Percentiles rank a stretch among this genome's conserved stretches.
phyloP scores from a whole-genome alignment of 768 basidiomycete genomes.

The Gautieria morchelliformis region DNA sequence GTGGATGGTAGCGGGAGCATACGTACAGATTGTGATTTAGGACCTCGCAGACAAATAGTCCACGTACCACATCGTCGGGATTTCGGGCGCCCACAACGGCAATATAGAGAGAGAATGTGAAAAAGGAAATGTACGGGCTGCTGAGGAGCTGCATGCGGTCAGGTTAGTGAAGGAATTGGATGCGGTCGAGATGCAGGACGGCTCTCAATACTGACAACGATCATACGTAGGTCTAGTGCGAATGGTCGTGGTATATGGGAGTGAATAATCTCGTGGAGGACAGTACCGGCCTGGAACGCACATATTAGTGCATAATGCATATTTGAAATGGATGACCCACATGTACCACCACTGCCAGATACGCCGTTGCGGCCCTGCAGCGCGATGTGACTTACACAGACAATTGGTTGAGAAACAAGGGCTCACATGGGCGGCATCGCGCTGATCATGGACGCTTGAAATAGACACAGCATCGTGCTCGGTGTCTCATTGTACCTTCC shows the following conservation, averaged over 20 bases:
- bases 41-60: not conserved
- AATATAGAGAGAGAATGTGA: not conserved
- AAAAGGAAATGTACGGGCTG: not conserved
- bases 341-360: not conserved
- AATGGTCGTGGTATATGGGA: not conserved
- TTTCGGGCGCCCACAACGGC: not conserved
- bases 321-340: not conserved
- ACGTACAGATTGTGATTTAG: not conserved
- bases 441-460: constrained; percentile 32
- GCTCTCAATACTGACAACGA: not conserved
- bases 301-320: not conserved
- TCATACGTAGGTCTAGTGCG: not conserved
- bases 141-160: not conserved
- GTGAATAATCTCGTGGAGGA: not conserved
- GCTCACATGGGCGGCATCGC: constrained; percentile 32
- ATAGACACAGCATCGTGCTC: constrained; percentile 29
- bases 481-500: constrained; percentile 29
- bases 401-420: not conserved
- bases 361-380: constrained; percentile 1
- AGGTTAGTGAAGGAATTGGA: no score
- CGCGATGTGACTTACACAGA: not conserved
- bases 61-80: not conserved
- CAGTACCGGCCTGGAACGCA: not conserved
- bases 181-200: no score
- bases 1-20: not conserved